phyloP scores from a whole-genome alignment of 225 moss, liverwort and hornwort genomes.

The Marchantia polymorpha region DNA sequence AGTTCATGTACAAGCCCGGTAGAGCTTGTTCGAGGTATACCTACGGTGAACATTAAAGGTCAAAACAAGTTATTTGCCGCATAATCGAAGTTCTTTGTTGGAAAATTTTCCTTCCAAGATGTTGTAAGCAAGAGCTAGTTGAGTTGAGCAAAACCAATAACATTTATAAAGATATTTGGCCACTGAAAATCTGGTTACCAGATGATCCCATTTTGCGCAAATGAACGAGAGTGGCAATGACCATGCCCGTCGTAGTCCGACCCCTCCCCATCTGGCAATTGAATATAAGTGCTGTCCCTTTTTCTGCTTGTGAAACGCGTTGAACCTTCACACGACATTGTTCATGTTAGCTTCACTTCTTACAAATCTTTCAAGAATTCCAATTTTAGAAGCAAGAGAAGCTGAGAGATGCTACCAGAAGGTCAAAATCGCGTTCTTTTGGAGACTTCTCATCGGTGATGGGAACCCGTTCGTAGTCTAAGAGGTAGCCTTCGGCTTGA shows the following conservation, averaged over 20 bases:
- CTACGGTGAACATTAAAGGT: constrained; percentile 34
- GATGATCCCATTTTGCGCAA: constrained; percentile 77
- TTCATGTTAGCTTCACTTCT: not conserved
- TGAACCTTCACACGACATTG: constrained; percentile 62
- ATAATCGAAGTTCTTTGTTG: too few relatives aligned
- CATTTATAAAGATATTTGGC: too few relatives aligned
- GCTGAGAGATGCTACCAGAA: constrained; percentile 51
- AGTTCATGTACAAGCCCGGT: constrained; percentile 93
- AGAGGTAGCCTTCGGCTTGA: constrained; percentile 82
- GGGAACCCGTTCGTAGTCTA: constrained; percentile 97
- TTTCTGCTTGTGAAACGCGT: constrained; percentile 84
- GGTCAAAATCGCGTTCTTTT: constrained; percentile 97
- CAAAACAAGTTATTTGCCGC: not conserved
- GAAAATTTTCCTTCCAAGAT: not conserved
- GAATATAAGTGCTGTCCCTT: constrained; percentile 79
- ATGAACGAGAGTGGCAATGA: constrained; percentile 93
- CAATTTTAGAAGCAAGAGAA: not conserved
- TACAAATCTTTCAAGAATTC: not conserved
- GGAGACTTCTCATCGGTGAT: constrained; percentile 99
- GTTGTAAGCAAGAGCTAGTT: not conserved
- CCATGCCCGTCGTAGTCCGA: constrained; percentile 99
- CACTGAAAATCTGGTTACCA: constrained; percentile 39
- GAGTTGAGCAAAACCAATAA: not conserved
- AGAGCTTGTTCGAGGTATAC: constrained; percentile 87
- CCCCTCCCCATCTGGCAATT: constrained; percentile 99